A percentile compares a stretch with the other conserved stretches of the same genome.
Evolutionary conservation across 1,284 basidiomycete species (phyloP).

Genomic region (Malassezia yamatoensis): DNA sequence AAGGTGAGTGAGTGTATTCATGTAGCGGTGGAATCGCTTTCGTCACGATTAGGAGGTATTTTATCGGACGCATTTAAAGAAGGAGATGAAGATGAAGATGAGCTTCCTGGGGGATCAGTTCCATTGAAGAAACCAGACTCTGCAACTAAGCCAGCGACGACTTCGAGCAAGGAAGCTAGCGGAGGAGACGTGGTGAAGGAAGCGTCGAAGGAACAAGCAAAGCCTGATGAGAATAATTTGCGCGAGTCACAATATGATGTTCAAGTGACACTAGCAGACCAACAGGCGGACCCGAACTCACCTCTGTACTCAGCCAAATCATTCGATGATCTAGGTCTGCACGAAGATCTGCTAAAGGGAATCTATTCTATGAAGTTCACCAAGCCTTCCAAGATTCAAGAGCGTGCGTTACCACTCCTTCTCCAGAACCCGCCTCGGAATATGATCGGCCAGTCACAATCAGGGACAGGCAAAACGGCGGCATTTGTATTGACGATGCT

Average conservation of each 20-base stretch:
- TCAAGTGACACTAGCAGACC: slow-evolving; percentile 94
- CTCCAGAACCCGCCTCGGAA: slow-evolving; percentile 88
- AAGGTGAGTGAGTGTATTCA: slow-evolving; percentile 2
- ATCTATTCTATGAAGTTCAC: slow-evolving; percentile 92
- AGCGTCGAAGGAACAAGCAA: not conserved
- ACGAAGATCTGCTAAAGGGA: slow-evolving; percentile 84
- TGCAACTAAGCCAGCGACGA: not conserved
- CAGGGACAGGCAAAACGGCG: slow-evolving; percentile 97
- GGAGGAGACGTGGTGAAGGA: not conserved
- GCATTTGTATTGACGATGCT: slow-evolving; percentile 98
- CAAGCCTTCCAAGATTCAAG: slow-evolving; percentile 98
- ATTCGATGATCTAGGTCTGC: slow-evolving; percentile 61
- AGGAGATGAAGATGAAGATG: slow-evolving; percentile 6
- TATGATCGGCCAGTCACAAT: slow-evolving; percentile 99
- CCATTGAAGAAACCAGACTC: slow-evolving; percentile 17
- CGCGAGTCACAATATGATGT: slow-evolving; percentile 39
- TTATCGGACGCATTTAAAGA: slow-evolving; percentile 4
- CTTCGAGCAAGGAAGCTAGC: not conserved
- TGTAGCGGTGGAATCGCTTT: slow-evolving; percentile 14
- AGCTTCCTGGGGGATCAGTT: not conserved
- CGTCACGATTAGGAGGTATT: slow-evolving; percentile 16
- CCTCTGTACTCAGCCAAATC: slow-evolving; percentile 86
- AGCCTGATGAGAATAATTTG: slow-evolving; percentile 4
- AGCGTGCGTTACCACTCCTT: slow-evolving; percentile 84
- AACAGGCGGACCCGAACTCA: slow-evolving; percentile 90